A percentile compares a stretch with the other conserved stretches of the same genome.
These are phyloP conservation scores for Aspergillus carlsbadensis DNA, from an alignment of 495 filamentous ascomycete species.

Conservation along the genomic window DNA sequence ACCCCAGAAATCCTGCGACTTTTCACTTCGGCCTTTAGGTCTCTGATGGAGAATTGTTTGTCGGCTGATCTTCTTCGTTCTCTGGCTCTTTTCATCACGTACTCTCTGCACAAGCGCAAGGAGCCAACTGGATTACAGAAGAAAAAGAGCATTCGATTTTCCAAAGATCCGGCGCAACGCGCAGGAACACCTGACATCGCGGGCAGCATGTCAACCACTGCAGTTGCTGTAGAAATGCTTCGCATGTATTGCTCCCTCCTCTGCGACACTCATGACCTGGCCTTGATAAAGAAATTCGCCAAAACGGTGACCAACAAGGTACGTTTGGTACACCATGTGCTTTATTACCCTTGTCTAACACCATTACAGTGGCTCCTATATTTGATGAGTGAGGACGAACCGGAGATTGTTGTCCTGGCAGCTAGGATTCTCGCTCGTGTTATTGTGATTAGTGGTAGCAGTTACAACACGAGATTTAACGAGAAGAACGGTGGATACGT, in stretches of 20 bases:
- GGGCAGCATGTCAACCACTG: constrained; percentile 35
- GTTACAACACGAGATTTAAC: constrained; percentile 80
- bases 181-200: constrained; percentile 23
- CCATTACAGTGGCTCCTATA: constrained; percentile 82
- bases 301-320: constrained; percentile 96
- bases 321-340: constrained; percentile 25
- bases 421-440: constrained; percentile 85
- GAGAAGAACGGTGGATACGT: constrained; percentile 82
- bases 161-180: constrained; percentile 28
- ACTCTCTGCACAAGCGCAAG: constrained; percentile 73
- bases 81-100: constrained; percentile 91
- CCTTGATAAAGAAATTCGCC: constrained; percentile 81
- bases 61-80: constrained; percentile 81
- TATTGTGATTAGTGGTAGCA: constrained; percentile 71
- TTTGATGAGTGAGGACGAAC: constrained; percentile 82
- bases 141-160: constrained; percentile 51
- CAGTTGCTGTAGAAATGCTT: constrained; percentile 73
- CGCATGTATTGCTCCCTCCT: constrained; percentile 80
- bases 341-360: constrained; percentile 8
- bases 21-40: constrained; percentile 74
- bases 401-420: constrained; percentile 78
- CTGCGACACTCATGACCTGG: constrained; percentile 64
- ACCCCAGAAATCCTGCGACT: constrained; percentile 64
- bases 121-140: constrained; percentile 40
- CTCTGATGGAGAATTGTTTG: constrained; percentile 73